Evolutionary conservation across 2,329 filamentous ascomycete species (phyloP), one percentile per base, ranked within the genome.

Genomic region (Alternaria viburni): DNA sequence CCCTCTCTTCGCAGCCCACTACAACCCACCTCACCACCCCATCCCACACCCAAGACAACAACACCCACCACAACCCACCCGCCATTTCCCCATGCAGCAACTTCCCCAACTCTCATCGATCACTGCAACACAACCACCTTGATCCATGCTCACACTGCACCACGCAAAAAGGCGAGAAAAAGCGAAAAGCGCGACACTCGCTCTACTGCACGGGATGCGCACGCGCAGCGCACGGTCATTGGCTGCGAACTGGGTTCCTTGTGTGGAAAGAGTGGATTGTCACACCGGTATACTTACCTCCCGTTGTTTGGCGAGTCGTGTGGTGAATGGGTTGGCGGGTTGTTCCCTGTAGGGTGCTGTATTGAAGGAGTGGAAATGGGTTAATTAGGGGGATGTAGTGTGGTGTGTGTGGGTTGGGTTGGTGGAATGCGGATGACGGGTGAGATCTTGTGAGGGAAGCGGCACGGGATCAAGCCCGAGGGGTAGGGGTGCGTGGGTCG

Each of bases 141-240:
- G 49, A 52, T 52, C 49, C 49, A 52, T 52, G 49, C 21, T 32
- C 49, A 41, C 36, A 5, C 49, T 52, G 36, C 36, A 41, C 36
- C 1, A 9, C 36, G 36, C 36, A 41, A 41, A 41, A 41, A 52
- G 49, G 36, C 49, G 49, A 52, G 49, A 41, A 52, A 52, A 52
- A 23, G 36, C 32, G 9, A 32, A 21, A 19, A 52, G 28, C 49
- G 49, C 49, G 36, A 32, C 49, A 52, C 49, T 32, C 28, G 61
- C 49, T 36, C 49, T 36, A 32, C 49, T 60, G 57, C 57, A 56
- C 25, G 28, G 43, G 44, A 43, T 52, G 30, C 30, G 62, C 49
- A 52, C 55, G 62, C 61, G 62, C 36, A 41, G 62, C 58, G 59
- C 13, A 23, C 43, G 13, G 28, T 58, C 50, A 64, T 63, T 63